phyloP scores from a whole-genome alignment of 768 basidiomycete species.

The Tylopilus intermedius region DNA sequence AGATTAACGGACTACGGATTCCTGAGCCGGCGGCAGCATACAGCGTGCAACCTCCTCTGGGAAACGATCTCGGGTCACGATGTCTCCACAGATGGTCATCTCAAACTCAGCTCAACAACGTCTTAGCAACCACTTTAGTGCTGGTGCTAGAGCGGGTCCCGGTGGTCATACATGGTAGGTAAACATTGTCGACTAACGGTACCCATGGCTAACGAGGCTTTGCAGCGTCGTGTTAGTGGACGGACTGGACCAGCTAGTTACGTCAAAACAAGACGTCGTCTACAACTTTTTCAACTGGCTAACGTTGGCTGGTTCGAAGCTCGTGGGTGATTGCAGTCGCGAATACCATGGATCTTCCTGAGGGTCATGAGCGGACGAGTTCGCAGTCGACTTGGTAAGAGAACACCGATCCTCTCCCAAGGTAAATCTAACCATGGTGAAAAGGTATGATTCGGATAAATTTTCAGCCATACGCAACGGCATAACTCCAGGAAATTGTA shows the following conservation, averaged over 20 bases:
- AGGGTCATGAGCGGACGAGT: constrained; percentile 93
- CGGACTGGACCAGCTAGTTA: constrained; percentile 95
- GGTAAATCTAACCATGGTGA: neutral
- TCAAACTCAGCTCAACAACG: constrained; percentile 69
- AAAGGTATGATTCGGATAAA: constrained; percentile 87
- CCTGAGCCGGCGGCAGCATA: constrained; percentile 94
- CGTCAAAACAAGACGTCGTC: constrained; percentile 94
- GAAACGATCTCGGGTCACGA: constrained; percentile 85
- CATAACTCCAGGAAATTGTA: constrained; percentile 81
- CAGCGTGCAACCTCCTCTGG: constrained; percentile 65
- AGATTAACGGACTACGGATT: constrained; percentile 93
- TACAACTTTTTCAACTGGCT: constrained; percentile 99
- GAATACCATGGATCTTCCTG: constrained; percentile 97
- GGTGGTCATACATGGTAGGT: constrained; percentile 84
- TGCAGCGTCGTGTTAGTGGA: constrained; percentile 93
- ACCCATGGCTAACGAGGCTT: neutral
- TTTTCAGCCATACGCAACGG: constrained; percentile 81
- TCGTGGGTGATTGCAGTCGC: constrained; percentile 94
- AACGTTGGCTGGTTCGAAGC: constrained; percentile 77
- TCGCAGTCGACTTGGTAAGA: constrained; percentile 80
- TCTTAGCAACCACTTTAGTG: constrained; percentile 73
- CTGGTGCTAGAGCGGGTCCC: constrained; percentile 61
- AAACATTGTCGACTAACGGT: neutral
- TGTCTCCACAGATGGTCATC: constrained; percentile 52
- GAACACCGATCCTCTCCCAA: neutral